These are phyloP conservation scores for Starmerella bombi DNA, from an alignment of 805 yeast species.

Conservation along the genomic window DNA sequence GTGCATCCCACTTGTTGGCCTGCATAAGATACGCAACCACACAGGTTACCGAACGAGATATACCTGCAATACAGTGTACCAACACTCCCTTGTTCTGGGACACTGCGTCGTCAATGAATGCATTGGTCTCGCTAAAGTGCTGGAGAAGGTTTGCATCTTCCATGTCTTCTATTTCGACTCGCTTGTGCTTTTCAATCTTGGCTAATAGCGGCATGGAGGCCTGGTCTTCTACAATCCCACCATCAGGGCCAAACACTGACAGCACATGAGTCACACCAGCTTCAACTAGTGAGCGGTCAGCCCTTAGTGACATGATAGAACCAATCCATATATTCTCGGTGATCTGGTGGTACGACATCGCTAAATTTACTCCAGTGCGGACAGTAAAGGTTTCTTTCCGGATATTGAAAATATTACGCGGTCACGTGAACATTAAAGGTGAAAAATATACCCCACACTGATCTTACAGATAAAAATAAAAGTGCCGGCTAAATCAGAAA, in stretches of 20 bases:
- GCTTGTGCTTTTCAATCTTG: conserved; percentile 11
- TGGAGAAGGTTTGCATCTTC: conserved; percentile 51
- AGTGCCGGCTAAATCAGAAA: too few relatives aligned
- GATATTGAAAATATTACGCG: too few relatives aligned
- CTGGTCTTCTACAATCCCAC: conserved; percentile 23
- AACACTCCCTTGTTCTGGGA: conserved; percentile 25
- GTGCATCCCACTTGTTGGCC: conserved; percentile 40
- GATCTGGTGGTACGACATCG: conserved; percentile 40
- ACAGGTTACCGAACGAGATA: conserved; percentile 77
- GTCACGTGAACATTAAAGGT: too few relatives aligned
- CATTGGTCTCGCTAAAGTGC: conserved; percentile 45
- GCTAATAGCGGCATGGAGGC: conserved; percentile 10
- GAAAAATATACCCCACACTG: too few relatives aligned
- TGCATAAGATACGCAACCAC: conserved; percentile 83
- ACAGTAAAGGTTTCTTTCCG: too few relatives aligned
- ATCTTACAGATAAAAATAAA: too few relatives aligned
- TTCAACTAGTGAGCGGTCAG: conserved; percentile 38
- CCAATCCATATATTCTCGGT: conserved; percentile 72
- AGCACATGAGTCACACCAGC: conserved; percentile 58
- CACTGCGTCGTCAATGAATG: conserved; percentile 49
- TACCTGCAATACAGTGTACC: conserved; percentile 68
- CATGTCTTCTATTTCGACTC: conserved; percentile 57
- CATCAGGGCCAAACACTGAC: conserved; percentile 32
- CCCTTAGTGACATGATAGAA: conserved; percentile 50
- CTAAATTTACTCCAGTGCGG: too few relatives aligned